These are phyloP conservation scores for Trichoderma polysporum DNA, from an alignment of 2,329 filamentous ascomycete genomes.

Conservation along the genomic window DNA sequence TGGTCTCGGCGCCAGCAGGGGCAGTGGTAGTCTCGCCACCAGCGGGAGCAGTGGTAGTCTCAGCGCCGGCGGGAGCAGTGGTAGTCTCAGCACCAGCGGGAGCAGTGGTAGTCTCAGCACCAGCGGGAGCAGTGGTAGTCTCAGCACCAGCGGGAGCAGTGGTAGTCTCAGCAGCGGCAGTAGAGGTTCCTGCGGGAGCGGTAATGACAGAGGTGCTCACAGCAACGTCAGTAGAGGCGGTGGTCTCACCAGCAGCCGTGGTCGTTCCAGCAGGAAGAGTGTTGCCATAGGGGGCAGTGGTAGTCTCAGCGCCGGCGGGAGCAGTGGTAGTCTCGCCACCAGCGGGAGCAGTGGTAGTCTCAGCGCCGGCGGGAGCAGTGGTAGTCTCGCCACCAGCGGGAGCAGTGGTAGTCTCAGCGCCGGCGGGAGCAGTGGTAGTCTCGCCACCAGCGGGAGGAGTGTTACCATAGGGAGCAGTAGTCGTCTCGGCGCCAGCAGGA, in stretches of 20 bases:
- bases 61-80: slow-evolving; percentile 18
- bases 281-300: neutral
- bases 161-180: slow-evolving; percentile 21
- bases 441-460: slow-evolving; percentile 11
- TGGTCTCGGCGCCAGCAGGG: slow-evolving; percentile 12
- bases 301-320: neutral
- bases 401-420: slow-evolving; percentile 24
- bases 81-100: slow-evolving; percentile 22
- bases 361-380: slow-evolving; percentile 25
- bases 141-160: slow-evolving; percentile 26
- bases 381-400: slow-evolving; percentile 21
- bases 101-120: slow-evolving; percentile 27
- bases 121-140: slow-evolving; percentile 30
- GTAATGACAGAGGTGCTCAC: slow-evolving; percentile 8
- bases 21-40: slow-evolving; percentile 9
- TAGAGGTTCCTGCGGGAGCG: no score
- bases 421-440: slow-evolving; percentile 17
- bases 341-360: slow-evolving; percentile 21
- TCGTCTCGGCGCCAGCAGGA: neutral
- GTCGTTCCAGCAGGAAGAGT: neutral
- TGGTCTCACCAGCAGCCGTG: neutral
- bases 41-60: slow-evolving; percentile 4
- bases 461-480: neutral
- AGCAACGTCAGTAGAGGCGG: neutral
- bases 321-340: slow-evolving; percentile 18